Conservation (phyloP, 345 rosid genomes). For the Sisymbrium irio region DNA sequence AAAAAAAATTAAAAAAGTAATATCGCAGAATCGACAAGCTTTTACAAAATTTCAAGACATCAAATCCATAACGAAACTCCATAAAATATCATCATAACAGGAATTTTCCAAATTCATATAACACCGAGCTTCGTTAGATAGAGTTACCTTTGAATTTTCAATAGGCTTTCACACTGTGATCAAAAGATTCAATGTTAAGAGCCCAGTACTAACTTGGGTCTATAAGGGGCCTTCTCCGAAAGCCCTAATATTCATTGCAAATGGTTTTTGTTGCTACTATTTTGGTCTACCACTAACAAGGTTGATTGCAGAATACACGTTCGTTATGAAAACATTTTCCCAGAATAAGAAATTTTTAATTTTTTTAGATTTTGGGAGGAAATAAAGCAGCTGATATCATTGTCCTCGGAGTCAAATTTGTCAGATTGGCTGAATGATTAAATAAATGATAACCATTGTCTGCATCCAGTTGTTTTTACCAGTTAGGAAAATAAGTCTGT, state of each 20-base stretch:
- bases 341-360: neutral
- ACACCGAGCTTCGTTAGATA: too few species aligned
- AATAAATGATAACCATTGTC: conserved; percentile 5
- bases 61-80: too few species aligned
- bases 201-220: neutral
- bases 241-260: neutral
- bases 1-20: neutral
- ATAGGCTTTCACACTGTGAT: neutral
- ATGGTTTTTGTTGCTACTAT: neutral
- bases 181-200: neutral
- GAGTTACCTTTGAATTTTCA: too few species aligned
- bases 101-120: too few species aligned
- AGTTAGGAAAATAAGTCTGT: conserved; percentile 11
- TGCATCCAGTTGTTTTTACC: conserved; percentile 11
- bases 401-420: neutral
- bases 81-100: too few species aligned
- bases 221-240: neutral
- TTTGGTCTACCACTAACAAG: too few species aligned
- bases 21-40: neutral
- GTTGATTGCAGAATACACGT: neutral
- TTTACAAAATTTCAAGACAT: neutral
- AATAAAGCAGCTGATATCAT: neutral
- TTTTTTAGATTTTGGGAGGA: neutral
- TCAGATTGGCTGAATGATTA: conserved; percentile 21
- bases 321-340: neutral